A percentile compares a stretch with the other conserved stretches of the same genome.
Conservation (phyloP, 192 early-diverging fungal species). For the Coemansia sp. region DNA sequence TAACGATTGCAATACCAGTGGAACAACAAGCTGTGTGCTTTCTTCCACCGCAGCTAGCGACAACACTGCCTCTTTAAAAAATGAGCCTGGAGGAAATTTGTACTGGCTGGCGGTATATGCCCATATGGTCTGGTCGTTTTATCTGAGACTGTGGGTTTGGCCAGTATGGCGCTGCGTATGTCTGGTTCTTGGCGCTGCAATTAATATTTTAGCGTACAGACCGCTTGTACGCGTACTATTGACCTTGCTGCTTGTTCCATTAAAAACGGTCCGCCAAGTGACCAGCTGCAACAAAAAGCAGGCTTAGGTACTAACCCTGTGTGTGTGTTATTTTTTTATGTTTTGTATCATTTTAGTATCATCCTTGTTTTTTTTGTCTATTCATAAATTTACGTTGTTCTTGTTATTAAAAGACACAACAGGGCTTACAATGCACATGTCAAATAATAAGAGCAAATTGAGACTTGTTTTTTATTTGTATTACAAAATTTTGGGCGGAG, state of each 20-base stretch:
- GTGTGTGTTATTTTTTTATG: too few relatives aligned
- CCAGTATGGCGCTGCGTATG: conserved; percentile 20
- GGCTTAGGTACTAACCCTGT: neutral
- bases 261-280: neutral
- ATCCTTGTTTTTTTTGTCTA: neutral
- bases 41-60: conserved; percentile 1
- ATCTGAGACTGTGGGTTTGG: conserved; percentile 25
- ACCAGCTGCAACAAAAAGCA: neutral
- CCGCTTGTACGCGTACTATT: conserved; percentile 18
- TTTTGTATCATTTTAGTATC: conserved; percentile 3
- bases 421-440: neutral
- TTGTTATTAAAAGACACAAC: neutral
- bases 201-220: conserved; percentile 17
- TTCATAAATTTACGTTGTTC: neutral
- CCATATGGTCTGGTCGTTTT: conserved; percentile 44
- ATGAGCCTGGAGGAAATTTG: conserved; percentile 3
- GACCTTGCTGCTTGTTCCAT: conserved; percentile 7
- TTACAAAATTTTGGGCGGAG: neutral
- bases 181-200: conserved; percentile 8
- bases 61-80: neutral
- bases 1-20: conserved; percentile 1
- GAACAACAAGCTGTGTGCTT: conserved; percentile 2
- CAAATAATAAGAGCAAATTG: neutral
- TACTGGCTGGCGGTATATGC: conserved; percentile 41
- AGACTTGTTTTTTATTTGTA: neutral